A percentile compares a stretch with the other conserved stretches of the same genome.
Evolutionary conservation across 306 rosid genomes (phyloP).

Genomic region (Acacia acuminata): DNA sequence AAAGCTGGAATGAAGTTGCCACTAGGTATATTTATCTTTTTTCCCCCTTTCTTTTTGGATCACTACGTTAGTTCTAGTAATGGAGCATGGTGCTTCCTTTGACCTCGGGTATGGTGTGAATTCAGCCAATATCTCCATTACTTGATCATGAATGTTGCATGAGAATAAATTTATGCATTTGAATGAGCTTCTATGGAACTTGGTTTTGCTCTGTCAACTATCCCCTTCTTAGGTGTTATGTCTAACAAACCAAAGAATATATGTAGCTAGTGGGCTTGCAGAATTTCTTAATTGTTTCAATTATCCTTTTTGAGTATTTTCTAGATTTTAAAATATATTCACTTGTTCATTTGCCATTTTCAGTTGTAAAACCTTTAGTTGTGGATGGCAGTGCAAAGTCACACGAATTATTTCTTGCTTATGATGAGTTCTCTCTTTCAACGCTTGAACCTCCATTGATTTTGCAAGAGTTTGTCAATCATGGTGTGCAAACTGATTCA

Average conservation of each 20-base stretch:
- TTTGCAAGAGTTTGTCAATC: conserved; percentile 41
- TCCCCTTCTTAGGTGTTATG: not conserved
- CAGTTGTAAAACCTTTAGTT: conserved; percentile 44
- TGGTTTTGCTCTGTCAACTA: not conserved
- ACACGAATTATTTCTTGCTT: conserved; percentile 38
- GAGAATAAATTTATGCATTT: not conserved
- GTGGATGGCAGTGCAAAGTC: conserved; percentile 46
- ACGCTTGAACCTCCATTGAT: conserved; percentile 42
- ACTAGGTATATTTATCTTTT: conserved; percentile 35
- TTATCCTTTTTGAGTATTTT: not conserved
- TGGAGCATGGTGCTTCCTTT: not conserved
- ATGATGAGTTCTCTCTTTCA: conserved; percentile 35
- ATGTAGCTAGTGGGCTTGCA: no score
- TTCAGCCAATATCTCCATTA: not conserved
- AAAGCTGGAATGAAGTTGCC: conserved; percentile 57
- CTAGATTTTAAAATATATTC: not conserved
- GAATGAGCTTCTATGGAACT: not conserved
- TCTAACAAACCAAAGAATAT: not conserved
- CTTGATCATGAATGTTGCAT: not conserved
- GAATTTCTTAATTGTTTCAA: not conserved
- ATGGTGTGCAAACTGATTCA: conserved; percentile 32
- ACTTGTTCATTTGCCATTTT: conserved; percentile 8
- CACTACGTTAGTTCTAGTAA: not conserved
- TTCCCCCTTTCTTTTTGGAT: not conserved
- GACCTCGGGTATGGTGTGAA: not conserved